Conservation (phyloP, 495 filamentous ascomycete species). For the Hyaloscypha hepaticicola region DNA sequence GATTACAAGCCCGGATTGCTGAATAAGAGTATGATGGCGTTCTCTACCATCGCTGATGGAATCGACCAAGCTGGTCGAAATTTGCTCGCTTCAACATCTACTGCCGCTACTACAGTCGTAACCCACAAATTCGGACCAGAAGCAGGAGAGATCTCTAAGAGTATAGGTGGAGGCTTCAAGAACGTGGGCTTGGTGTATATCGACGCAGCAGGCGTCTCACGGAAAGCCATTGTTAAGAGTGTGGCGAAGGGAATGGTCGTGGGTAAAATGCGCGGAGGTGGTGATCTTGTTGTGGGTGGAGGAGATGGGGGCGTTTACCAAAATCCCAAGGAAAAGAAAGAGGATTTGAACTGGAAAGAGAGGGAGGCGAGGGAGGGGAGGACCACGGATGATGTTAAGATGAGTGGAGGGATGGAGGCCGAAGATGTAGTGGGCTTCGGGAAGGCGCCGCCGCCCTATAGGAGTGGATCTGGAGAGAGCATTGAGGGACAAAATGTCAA, state of each 20-base stretch:
- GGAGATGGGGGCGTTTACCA: constrained; percentile 63
- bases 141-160: constrained; percentile 69
- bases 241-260: constrained; percentile 99
- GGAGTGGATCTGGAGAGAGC: constrained; percentile 37
- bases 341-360: constrained; percentile 26
- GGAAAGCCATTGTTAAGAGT: constrained; percentile 82
- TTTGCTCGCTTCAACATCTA: constrained; percentile 68
- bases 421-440: constrained; percentile 39
- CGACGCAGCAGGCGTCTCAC: constrained; percentile 87
- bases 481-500: constrained; percentile 22
- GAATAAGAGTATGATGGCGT: constrained; percentile 95
- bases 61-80: constrained; percentile 80
- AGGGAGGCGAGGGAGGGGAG: constrained; percentile 24
- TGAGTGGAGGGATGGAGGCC: constrained; percentile 29
- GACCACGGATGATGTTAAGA: constrained; percentile 27
- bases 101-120: constrained; percentile 77
- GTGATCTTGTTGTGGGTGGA: constrained; percentile 81
- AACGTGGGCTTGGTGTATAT: constrained; percentile 99
- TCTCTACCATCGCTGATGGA: constrained; percentile 91
- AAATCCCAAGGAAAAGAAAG: constrained; percentile 11
- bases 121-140: constrained; percentile 81
- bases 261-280: constrained; percentile 76
- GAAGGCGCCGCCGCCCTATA: constrained; percentile 36
- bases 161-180: constrained; percentile 81
- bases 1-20: constrained; percentile 84